Evolutionary conservation across 2,329 filamentous ascomycete genomes (phyloP).

Genomic region (Onygenales sp.): DNA sequence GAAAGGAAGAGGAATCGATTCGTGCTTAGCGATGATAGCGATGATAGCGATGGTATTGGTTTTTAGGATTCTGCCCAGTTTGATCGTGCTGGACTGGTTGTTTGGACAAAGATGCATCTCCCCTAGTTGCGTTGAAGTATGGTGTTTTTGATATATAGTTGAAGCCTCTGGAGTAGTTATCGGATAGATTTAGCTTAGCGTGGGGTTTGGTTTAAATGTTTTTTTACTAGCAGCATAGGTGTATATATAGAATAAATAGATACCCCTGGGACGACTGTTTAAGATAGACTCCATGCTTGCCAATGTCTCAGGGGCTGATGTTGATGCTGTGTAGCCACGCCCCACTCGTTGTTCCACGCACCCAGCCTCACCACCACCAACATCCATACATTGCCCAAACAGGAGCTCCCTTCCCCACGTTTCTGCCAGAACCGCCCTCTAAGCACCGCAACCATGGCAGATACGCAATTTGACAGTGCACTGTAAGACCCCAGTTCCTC

Average conservation of each 20-base stretch:
- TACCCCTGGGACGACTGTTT: background rate
- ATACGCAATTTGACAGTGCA: constrained; percentile 42
- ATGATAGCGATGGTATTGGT: constrained; percentile 19
- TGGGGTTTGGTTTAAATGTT: background rate
- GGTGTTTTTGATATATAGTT: too few relatives aligned
- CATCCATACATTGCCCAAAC: background rate
- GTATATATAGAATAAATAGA: background rate
- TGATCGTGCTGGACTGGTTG: background rate
- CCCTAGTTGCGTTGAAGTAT: too few relatives aligned
- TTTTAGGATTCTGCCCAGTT: constrained; percentile 1
- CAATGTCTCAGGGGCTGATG: background rate
- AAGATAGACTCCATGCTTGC: too few relatives aligned
- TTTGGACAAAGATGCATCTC: background rate
- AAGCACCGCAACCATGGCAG: constrained; percentile 27
- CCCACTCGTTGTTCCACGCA: constrained; percentile 11
- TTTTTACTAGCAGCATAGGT: background rate
- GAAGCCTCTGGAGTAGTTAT: background rate
- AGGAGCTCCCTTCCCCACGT: background rate
- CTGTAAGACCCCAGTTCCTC: constrained; percentile 29
- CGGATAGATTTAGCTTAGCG: background rate
- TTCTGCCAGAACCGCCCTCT: background rate
- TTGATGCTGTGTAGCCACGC: constrained; percentile 4
- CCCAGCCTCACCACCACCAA: background rate
- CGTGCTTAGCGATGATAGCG: constrained; percentile 22
- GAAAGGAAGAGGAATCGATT: constrained; percentile 13